Evolutionary conservation across 108 stramenopile species (phyloP), one percentile per base, ranked within the genome.

Genomic region (Nannochloropsis salina): DNA sequence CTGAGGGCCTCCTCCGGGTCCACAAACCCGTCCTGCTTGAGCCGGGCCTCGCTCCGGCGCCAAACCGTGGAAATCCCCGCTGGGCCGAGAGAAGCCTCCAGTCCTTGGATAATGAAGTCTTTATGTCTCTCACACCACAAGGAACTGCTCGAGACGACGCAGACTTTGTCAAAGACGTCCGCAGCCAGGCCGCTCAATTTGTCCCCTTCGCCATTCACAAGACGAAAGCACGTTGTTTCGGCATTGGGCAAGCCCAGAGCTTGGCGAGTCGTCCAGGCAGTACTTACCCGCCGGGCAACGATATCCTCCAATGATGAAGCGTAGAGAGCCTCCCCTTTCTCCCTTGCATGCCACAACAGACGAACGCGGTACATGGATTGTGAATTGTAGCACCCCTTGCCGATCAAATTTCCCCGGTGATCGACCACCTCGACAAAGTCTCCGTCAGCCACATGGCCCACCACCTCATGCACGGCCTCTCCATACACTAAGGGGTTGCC

Each of bases 141-240:
- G 9, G 98, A 96, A 18, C 93, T 93, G 43, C 94, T 93, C 93
- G 89, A 89, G 20, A 89, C 89, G 15, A 94, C 94, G 21, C 93
- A 87, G 40, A 84, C 85, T 0, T 92, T 90, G 40, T 93, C 95
- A 84, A 96, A 91, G 6, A 97, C 92, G 87, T 98, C 98, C 20
- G 97, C 91, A 40, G 95, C 95, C 31, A 97, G 88, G 8, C 98
- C 98, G 18, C 94, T 95, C 45, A 97, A 80, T 21, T 92, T 88
- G 92, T 97, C 96, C 1, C 98, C 98, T 93, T 98, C 98, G 22
- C 97, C 97, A 90, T 97, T 96, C 41, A 97, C 88, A 8, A 84
- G 82, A 45, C 89, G 80, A 83, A 86, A 89, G 44, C 85, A 82
- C 45, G 86, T 81, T 44, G 89, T 89, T 4, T 84, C 84, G 10